A percentile compares a stretch with the other conserved stretches of the same genome.
These are phyloP conservation scores for Coemansia sp. DNA, from an alignment of 192 early-diverging fungal genomes.

Conservation along the genomic window DNA sequence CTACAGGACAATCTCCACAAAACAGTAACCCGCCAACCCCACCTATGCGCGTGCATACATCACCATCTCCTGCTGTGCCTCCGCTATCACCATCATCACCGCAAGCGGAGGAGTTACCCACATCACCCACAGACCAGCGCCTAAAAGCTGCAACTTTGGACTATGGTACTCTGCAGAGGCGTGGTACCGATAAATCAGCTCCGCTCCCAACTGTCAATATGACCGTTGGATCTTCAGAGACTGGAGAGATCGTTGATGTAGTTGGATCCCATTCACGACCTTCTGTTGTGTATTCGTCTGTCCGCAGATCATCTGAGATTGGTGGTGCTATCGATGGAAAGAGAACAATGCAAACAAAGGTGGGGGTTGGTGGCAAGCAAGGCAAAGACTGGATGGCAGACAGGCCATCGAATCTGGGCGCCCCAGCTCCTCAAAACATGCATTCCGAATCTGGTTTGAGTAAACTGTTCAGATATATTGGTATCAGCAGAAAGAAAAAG, in stretches of 20 bases:
- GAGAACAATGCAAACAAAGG: conserved; percentile 18
- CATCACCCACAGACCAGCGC: background rate
- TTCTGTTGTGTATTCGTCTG: conserved; percentile 29
- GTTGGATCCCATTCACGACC: conserved; percentile 29
- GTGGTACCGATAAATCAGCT: background rate
- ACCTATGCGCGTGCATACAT: background rate
- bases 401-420: conserved; percentile 39
- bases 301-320: conserved; percentile 17
- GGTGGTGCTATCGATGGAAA: conserved; percentile 29
- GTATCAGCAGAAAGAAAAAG: conserved; percentile 14
- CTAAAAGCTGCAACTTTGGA: background rate
- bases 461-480: conserved; percentile 22
- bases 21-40: conserved; percentile 3
- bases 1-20: background rate
- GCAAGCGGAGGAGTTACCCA: background rate
- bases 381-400: conserved; percentile 51
- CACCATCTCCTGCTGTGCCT: background rate
- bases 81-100: background rate
- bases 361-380: conserved; percentile 31
- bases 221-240: conserved; percentile 24
- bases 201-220: conserved; percentile 10
- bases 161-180: background rate
- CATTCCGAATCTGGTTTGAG: conserved; percentile 34
- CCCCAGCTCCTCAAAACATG: conserved; percentile 17
- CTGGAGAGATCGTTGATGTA: conserved; percentile 29